Percentiles rank a stretch among this genome's conserved stretches.
Evolutionary conservation across 306 rosid species (phyloP).

Genomic region (Lathyrus oleraceus): DNA sequence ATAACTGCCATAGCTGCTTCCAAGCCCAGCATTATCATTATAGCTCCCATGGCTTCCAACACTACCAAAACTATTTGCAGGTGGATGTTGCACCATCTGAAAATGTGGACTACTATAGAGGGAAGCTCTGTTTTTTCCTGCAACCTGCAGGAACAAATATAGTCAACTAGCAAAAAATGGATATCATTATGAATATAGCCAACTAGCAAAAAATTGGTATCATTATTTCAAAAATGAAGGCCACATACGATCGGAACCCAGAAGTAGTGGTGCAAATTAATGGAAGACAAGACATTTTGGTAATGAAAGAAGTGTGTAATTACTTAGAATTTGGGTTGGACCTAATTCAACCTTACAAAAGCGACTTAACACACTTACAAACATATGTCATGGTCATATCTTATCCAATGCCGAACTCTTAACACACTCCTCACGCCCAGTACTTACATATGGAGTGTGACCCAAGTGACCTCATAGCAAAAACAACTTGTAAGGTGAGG

Average conservation of each 20-base stretch:
- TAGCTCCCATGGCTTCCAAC: slow-evolving; percentile 98
- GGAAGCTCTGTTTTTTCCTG: slow-evolving; percentile 68
- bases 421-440: too few relatives aligned
- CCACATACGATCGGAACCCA: background rate
- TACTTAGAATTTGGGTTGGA: too few relatives aligned
- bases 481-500: too few relatives aligned
- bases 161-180: slow-evolving; percentile 29
- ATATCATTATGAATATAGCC: slow-evolving; percentile 24
- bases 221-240: slow-evolving; percentile 22
- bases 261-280: background rate
- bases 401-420: too few relatives aligned
- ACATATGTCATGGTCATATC: too few relatives aligned
- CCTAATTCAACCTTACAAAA: too few relatives aligned
- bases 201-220: slow-evolving; percentile 29
- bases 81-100: slow-evolving; percentile 71
- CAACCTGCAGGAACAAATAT: slow-evolving; percentile 57
- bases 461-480: too few relatives aligned
- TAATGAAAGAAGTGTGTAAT: background rate
- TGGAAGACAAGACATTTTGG: background rate
- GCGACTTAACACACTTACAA: too few relatives aligned
- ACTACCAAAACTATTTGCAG: slow-evolving; percentile 86
- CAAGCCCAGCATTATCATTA: slow-evolving; percentile 74
- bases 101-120: slow-evolving; percentile 79
- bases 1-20: slow-evolving; percentile 97
- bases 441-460: too few relatives aligned